phyloP scores from a whole-genome alignment of 179 eudicot species.

The Beta macrorhiza region DNA sequence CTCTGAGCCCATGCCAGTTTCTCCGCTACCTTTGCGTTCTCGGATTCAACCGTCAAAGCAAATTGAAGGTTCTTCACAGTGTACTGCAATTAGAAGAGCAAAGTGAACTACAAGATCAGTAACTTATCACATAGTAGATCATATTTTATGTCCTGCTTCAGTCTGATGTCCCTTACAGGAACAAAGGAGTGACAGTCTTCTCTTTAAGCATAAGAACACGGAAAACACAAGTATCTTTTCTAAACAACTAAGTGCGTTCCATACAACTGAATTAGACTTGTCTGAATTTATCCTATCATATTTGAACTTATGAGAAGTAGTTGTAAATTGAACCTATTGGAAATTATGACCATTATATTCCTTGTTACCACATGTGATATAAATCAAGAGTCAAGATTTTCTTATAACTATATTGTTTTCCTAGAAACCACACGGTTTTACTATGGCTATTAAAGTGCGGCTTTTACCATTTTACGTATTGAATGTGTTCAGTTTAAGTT shows the following conservation, averaged over 20 bases:
- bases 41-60: slow-evolving; percentile 86
- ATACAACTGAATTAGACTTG: too few relatives aligned
- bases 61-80: slow-evolving; percentile 92
- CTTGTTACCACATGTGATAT: too few relatives aligned
- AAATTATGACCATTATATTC: too few relatives aligned
- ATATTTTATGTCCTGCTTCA: neutral
- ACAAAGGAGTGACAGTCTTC: neutral
- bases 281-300: too few relatives aligned
- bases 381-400: too few relatives aligned
- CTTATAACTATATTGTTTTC: too few relatives aligned
- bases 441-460: too few relatives aligned
- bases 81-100: slow-evolving; percentile 48
- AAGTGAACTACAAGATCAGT: slow-evolving; percentile 14
- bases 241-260: neutral
- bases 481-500: too few relatives aligned
- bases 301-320: too few relatives aligned
- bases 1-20: slow-evolving; percentile 82
- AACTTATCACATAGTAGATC: neutral
- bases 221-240: neutral
- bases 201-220: neutral
- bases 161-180: neutral
- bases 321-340: too few relatives aligned
- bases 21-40: slow-evolving; percentile 53
- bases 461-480: too few relatives aligned
- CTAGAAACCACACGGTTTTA: too few relatives aligned